Evolutionary conservation across 1,139 yeast genomes (phyloP).

Genomic region (Lodderomyces parapsilosis): DNA sequence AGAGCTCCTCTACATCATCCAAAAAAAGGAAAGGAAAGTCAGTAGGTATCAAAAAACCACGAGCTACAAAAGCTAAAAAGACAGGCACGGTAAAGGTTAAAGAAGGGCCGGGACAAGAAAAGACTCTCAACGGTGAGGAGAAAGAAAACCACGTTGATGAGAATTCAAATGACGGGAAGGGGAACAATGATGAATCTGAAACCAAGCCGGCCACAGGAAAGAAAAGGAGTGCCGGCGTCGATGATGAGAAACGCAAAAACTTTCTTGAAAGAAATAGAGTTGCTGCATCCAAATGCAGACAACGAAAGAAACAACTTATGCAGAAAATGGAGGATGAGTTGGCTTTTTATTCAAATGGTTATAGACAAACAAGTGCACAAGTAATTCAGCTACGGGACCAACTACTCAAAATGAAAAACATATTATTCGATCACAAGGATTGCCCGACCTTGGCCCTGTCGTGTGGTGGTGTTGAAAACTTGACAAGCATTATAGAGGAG

Average conservation of each 20-base stretch:
- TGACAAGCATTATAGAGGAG: conserved; percentile 33
- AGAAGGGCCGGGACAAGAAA: conserved; percentile 8
- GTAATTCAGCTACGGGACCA: conserved; percentile 59
- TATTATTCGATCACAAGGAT: conserved; percentile 38
- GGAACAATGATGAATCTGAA: conserved; percentile 38
- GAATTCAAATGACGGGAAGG: conserved; percentile 6
- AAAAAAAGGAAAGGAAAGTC: background rate
- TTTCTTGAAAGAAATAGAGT: conserved; percentile 89
- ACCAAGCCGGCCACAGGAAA: conserved; percentile 4
- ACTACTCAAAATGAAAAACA: conserved; percentile 48
- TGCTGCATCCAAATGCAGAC: conserved; percentile 95
- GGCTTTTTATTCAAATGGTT: conserved; percentile 67
- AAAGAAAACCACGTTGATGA: conserved; percentile 9
- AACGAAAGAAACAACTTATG: conserved; percentile 87
- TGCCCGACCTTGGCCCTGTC: conserved; percentile 34
- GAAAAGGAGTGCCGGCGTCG: conserved; percentile 10
- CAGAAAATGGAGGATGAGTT: conserved; percentile 79
- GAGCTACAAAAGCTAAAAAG: conserved; percentile 11
- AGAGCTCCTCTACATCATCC: background rate
- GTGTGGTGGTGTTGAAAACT: conserved; percentile 39
- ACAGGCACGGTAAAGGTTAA: conserved; percentile 8
- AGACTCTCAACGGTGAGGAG: conserved; percentile 14
- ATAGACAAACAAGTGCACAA: conserved; percentile 63
- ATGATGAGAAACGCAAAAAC: conserved; percentile 66
- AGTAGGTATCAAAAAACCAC: background rate